Evolutionary conservation across 73 alveolate genomes (phyloP), one percentile per base, ranked within the genome.

Genomic region (Blepharisma stoltei): DNA sequence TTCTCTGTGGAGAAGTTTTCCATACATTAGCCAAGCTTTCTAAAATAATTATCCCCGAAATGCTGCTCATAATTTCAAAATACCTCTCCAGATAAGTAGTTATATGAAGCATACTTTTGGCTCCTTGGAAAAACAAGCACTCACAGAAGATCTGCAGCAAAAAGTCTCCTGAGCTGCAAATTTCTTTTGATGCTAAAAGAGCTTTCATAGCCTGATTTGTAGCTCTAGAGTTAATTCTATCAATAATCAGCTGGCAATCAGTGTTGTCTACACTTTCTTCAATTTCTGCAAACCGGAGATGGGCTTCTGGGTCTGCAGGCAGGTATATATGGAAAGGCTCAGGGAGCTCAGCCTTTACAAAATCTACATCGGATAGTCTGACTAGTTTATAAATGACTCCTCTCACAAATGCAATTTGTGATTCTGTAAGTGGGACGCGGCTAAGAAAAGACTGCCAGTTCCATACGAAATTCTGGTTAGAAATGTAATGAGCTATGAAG

Each of bases 141-240:
- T 60, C 73, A 60, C 73, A 60, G 45, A 60, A 60, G 23, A 60
- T 60, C 73, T 14, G 14, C 73, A 60, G 2, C 73, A 60, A 60
- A 14, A 60, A 25, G 45, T 60, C 73, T n/a, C 73, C 73, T 25
- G 73, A 60, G 47, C 23, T 60, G 23, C 73, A 60, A 60, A 60
- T 60, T 60, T 60, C 73, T 25, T 60, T 60, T 9, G 73, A 60
- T 18, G 73, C 23, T 8, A 60, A 38, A n/a, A 60, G 23, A 60
- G 73, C 37, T 25, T 60, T 60, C 73, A 60, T 60, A 8, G 73
- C 73, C 23, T 60, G 73, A 18, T n/a, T 60, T 25, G 73, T 8
- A 3, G 73, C 73, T 25, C 23, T 60, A 14, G 73, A 60, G 46
- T 60, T 60, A 9, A 60, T 60, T 60, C 73, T 60, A 5, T 60